phyloP scores from a whole-genome alignment of 2,329 filamentous ascomycete species.

The Penicillium sp. region DNA sequence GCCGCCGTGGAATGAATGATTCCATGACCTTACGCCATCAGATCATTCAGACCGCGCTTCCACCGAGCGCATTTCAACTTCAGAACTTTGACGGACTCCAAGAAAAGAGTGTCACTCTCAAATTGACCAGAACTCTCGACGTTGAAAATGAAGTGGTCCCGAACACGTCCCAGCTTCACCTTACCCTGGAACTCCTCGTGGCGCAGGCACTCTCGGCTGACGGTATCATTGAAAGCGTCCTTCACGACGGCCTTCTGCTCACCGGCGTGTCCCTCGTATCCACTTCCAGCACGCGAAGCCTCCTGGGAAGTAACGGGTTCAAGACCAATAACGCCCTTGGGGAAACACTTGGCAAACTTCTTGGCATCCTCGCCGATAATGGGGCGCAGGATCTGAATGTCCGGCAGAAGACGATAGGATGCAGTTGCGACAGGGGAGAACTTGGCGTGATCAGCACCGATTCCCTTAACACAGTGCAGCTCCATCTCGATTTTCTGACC shows the following conservation, averaged over 20 bases:
- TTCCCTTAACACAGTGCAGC: constrained; percentile 93
- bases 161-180: constrained; percentile 84
- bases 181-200: constrained; percentile 94
- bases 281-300: constrained; percentile 59
- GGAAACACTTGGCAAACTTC: constrained; percentile 90
- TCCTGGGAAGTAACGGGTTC: constrained; percentile 71
- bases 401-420: constrained; percentile 85
- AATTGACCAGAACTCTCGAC: constrained; percentile 95
- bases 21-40: constrained; percentile 35
- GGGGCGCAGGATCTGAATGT: constrained; percentile 78
- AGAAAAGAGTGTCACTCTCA: constrained; percentile 88
- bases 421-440: constrained; percentile 96
- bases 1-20: constrained; percentile 3
- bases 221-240: constrained; percentile 90
- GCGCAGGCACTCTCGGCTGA: constrained; percentile 87
- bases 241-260: constrained; percentile 84
- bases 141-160: constrained; percentile 97
- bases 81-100: constrained; percentile 82
- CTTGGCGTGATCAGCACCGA: constrained; percentile 92
- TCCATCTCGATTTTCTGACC: constrained; percentile 83
- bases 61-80: constrained; percentile 72
- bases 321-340: constrained; percentile 79
- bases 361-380: constrained; percentile 84
- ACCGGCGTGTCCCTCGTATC: constrained; percentile 73
- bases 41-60: constrained; percentile 47